Evolutionary conservation across 345 rosid genomes (phyloP).

Genomic region (Capsella bursapastoris): DNA sequence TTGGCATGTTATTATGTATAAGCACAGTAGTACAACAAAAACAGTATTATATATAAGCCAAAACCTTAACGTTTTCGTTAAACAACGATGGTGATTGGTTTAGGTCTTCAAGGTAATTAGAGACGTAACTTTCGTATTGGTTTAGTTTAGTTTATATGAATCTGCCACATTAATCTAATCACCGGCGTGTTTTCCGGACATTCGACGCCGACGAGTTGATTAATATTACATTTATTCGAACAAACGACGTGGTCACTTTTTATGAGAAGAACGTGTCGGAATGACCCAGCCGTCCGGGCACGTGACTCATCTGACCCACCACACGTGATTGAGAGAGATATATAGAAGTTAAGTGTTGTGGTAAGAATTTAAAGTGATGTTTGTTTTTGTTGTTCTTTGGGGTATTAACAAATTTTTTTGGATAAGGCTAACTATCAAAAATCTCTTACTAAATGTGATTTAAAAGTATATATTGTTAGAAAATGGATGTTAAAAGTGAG

Average conservation of each 20-base stretch:
- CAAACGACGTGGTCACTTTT: slow-evolving; percentile 17
- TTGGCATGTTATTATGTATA: slow-evolving; percentile 8
- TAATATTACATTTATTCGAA: slow-evolving; percentile 22
- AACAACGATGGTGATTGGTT: not conserved
- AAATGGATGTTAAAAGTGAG: too few species aligned
- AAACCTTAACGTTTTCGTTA: slow-evolving; percentile 18
- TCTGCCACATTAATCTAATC: slow-evolving; percentile 22
- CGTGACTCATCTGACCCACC: slow-evolving; percentile 33
- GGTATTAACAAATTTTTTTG: too few species aligned
- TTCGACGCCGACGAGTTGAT: slow-evolving; percentile 23
- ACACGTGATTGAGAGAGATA: slow-evolving; percentile 27
- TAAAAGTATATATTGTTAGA: too few species aligned
- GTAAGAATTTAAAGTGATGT: too few species aligned
- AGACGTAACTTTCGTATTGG: slow-evolving; percentile 2
- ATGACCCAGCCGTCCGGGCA: slow-evolving; percentile 23
- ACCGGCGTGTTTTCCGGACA: slow-evolving; percentile 39
- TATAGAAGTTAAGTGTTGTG: too few species aligned
- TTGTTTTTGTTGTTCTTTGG: too few species aligned
- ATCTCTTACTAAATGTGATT: too few species aligned
- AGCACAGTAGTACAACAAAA: not conserved
- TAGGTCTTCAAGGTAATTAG: not conserved
- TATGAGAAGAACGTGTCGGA: slow-evolving; percentile 31
- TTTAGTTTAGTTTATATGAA: not conserved
- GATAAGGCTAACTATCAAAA: too few species aligned
- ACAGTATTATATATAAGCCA: not conserved